phyloP scores from a whole-genome alignment of 768 basidiomycete species.

The Suillus alpinus region DNA sequence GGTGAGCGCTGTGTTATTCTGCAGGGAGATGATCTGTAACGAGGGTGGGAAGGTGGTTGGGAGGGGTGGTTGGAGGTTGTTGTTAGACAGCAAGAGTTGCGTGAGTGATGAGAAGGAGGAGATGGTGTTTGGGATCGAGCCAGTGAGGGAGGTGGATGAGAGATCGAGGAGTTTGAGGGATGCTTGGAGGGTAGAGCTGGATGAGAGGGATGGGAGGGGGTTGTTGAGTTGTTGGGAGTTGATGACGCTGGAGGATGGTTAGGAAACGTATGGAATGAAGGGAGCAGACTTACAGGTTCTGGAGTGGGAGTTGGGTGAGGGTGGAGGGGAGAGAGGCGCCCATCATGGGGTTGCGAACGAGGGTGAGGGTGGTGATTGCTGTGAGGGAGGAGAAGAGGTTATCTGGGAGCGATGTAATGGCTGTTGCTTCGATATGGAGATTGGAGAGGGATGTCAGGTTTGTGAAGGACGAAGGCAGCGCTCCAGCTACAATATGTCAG shows the following conservation, averaged over 20 bases:
- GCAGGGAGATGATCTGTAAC: slow-evolving; percentile 33
- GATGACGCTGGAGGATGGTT: slow-evolving; percentile 28
- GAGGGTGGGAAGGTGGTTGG: slow-evolving; percentile 33
- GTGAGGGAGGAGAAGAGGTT: slow-evolving; percentile 32
- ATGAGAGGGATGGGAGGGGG: slow-evolving; percentile 28
- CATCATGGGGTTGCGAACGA: slow-evolving; percentile 42
- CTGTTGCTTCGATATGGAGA: slow-evolving; percentile 42
- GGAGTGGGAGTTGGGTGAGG: slow-evolving; percentile 31
- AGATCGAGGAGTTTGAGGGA: slow-evolving; percentile 39
- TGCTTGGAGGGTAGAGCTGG: slow-evolving; percentile 28
- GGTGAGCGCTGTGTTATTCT: slow-evolving; percentile 36
- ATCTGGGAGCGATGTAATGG: slow-evolving; percentile 34
- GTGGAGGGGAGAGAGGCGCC: slow-evolving; percentile 36
- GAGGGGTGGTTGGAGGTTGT: slow-evolving; percentile 34
- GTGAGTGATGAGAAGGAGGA: slow-evolving; percentile 33
- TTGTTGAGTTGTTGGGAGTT: slow-evolving; percentile 36
- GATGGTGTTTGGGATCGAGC: slow-evolving; percentile 33
- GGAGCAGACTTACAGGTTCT: slow-evolving; percentile 34
- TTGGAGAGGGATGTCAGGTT: slow-evolving; percentile 36
- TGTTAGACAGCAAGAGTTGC: slow-evolving; percentile 38
- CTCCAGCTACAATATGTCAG: slow-evolving; percentile 31
- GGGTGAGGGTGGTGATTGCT: slow-evolving; percentile 32
- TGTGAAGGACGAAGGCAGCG: slow-evolving; percentile 37
- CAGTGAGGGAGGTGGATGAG: slow-evolving; percentile 38
- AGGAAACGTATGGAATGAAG: too few species aligned